Base-by-base conservation (phyloP, 768 basidiomycete genomes). In the Xerocomellus amylosporus region DNA sequence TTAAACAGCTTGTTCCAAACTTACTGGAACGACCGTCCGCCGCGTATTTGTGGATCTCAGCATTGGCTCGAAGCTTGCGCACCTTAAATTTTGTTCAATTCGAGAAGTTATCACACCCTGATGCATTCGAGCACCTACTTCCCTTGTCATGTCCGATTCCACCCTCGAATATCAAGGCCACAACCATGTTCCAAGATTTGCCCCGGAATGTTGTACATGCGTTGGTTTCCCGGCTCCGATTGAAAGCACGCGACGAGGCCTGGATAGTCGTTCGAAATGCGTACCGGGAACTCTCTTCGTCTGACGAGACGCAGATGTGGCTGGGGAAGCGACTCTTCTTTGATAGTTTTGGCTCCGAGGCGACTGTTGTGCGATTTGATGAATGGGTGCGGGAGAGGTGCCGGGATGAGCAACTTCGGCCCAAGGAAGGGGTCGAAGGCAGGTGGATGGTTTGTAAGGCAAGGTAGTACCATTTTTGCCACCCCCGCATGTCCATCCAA, bases 401-500 rank as follows among this genome's bases (percentile, higher is more conserved):
- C 37, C 52, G 46, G 14, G 63, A 71, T 17, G 83, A 81, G 5
- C 78, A 84, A 30, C 73, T 85, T 22, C 73, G 76, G 53, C 71
- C 67, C 54, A 88, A 83, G 68, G 85, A 86, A 51, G 85, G 80
- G 5, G 61, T 69, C 6, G 76, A 78, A 48, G 82, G 79, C 0
- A 75, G 75, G 61, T 90, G 87, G 87, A 76, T 81, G 15, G 69
- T 89, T 31, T 81, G 78, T 60, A 86, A 79, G 69, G 65, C 74
- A 43, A 72, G 75, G 56, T 79, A 65, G 50, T 26, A 45, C 38
- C 26, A 6, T 22, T 42, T 43, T 31, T 26, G 5, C 39, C 26
- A 30, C 20, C 8, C 34, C 38, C 22, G 33, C 34, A 40, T 42
- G 37, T 42, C 14, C 10, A 17, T 41, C 47, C 13, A 33, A 30